phyloP scores from a whole-genome alignment of 306 rosid genomes.

The Coriaria nepalensis region DNA sequence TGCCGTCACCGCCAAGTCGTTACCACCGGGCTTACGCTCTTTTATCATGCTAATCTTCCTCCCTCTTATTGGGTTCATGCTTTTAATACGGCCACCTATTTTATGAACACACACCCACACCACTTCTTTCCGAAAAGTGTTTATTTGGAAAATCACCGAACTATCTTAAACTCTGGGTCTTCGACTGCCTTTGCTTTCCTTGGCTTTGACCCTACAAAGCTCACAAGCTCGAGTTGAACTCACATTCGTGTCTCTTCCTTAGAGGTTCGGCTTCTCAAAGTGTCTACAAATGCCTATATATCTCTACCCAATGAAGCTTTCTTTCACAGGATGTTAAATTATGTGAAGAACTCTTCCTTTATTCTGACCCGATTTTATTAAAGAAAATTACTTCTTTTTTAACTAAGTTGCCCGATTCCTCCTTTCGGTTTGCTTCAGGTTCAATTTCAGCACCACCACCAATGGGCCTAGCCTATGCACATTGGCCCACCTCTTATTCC shows the following conservation, averaged over 20 bases:
- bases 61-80: neutral
- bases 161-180: neutral
- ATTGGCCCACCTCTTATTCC: too few relatives aligned
- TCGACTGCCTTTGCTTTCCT: neutral
- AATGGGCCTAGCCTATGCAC: too few relatives aligned
- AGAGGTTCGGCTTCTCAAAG: neutral
- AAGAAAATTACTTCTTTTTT: too few relatives aligned
- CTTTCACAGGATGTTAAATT: neutral
- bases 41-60: neutral
- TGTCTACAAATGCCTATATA: neutral
- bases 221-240: neutral
- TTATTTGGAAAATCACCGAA: neutral
- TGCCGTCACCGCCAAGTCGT: neutral
- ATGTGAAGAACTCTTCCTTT: neutral
- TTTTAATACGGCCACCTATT: neutral
- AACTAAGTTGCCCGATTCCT: too few relatives aligned
- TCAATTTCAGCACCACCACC: too few relatives aligned
- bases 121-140: neutral
- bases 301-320: neutral
- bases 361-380: neutral
- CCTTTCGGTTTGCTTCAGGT: too few relatives aligned
- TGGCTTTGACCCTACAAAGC: neutral
- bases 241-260: neutral
- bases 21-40: neutral
- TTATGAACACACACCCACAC: neutral